Evolutionary conservation across 1,139 yeast species (phyloP).

Genomic region (Protomyces arabidopsidicola): DNA sequence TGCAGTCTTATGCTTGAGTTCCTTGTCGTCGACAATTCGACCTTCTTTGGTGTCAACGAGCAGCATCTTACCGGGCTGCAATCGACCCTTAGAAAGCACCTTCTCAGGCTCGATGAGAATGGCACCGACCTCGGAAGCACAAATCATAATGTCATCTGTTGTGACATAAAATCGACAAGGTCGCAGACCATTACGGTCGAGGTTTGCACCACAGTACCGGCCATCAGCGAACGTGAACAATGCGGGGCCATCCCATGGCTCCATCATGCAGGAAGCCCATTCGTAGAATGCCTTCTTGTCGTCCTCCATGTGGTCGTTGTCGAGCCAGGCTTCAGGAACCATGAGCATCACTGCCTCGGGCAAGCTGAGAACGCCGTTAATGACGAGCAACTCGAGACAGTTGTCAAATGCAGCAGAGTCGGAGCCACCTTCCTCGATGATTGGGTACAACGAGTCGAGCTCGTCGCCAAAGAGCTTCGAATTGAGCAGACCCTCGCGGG

Average conservation of each 20-base stretch:
- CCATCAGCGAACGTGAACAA: slow-evolving; percentile 95
- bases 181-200: slow-evolving; percentile 94
- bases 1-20: slow-evolving; percentile 76
- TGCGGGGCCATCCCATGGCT: slow-evolving; percentile 99
- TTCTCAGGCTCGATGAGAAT: slow-evolving; percentile 80
- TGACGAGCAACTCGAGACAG: slow-evolving; percentile 83
- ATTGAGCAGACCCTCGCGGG: slow-evolving; percentile 95
- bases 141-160: slow-evolving; percentile 89
- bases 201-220: slow-evolving; percentile 95
- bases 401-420: slow-evolving; percentile 99
- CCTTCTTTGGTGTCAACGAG: slow-evolving; percentile 92
- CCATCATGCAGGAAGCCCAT: slow-evolving; percentile 99
- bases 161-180: slow-evolving; percentile 97
- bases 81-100: slow-evolving; percentile 83
- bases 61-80: slow-evolving; percentile 94
- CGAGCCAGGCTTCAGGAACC: slow-evolving; percentile 98
- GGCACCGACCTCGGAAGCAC: slow-evolving; percentile 98
- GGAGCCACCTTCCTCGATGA: slow-evolving; percentile 97
- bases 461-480: slow-evolving; percentile 86
- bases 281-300: slow-evolving; percentile 91
- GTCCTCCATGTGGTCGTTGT: slow-evolving; percentile 75
- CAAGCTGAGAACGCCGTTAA: slow-evolving; percentile 83
- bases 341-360: slow-evolving; percentile 97
- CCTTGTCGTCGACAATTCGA: slow-evolving; percentile 85
- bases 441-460: slow-evolving; percentile 83